Base-by-base conservation (phyloP, 23 red algal species). In the Agarophyton chilense region DNA sequence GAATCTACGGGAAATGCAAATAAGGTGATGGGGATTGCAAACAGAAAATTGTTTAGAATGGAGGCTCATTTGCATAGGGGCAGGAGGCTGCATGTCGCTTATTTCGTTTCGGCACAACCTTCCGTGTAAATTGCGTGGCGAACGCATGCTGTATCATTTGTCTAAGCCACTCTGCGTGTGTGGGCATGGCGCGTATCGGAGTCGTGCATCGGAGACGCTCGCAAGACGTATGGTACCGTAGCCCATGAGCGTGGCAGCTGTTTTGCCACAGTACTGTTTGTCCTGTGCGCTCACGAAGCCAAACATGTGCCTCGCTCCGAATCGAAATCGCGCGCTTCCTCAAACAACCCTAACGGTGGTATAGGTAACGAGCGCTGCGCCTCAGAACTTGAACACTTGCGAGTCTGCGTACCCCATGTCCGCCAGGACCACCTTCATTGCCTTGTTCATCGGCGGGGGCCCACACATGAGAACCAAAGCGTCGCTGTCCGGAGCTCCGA, bases 381-480 rank as follows among this genome's bases (percentile, higher is more conserved):
- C 64, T 88, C 57, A 95, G 55, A 95, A 95, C 54, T 89, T 88
- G 63, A 95, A 95, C 19, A 95, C 41, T 31, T 88, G 70, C 29
- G 71, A 40, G 10, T 83, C 79, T 36, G 56, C 11, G 60, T 90
- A 89, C 21, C 93, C 93, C 38, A 95, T 50, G 31, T 89, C 60
- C 57, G 64, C 85, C 2, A 92, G 63, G 21, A 77, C n/a, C 21
- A 9, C 28, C 70, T 86, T 84, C 84, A 97, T 80, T 13, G 95
- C 95, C 84, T 94, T 91, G 66, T 89, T 98, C 96, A 98, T 98
- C 50, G 93, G 96, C 52, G 93, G 96, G 45, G 96, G 96, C 29
- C 96, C 96, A 66, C 96, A 98, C 68, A 90, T 47, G 21, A 95
- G 86, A 7, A 90, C 79, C 65, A 84, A 43, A 35, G 72, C 66